Conservation (phyloP, 495 filamentous ascomycete species). For the Neurospora sublineolata region DNA sequence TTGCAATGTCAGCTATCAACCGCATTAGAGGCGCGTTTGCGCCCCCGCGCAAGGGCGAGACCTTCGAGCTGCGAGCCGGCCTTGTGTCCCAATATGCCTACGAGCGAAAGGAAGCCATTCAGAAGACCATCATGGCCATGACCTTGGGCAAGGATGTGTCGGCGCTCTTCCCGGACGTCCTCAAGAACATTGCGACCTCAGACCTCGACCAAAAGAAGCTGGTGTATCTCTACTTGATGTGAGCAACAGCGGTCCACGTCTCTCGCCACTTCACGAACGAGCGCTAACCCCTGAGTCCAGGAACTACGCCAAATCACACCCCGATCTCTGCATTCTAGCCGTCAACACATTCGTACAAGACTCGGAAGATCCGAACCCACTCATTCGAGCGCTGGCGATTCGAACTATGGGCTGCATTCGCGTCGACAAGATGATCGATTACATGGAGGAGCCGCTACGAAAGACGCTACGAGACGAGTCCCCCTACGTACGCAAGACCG, state of each 20-base stretch:
- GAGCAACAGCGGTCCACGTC: conserved; percentile 18
- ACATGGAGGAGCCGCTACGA: conserved; percentile 96
- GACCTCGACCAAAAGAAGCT: conserved; percentile 99
- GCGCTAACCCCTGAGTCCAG: conserved; percentile 33
- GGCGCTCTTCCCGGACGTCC: conserved; percentile 89
- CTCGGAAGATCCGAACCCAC: conserved; percentile 94
- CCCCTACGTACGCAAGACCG: conserved; percentile 96
- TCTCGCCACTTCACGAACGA: not conserved
- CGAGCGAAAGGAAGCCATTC: conserved; percentile 96
- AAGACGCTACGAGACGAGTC: conserved; percentile 97
- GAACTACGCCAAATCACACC: conserved; percentile 99
- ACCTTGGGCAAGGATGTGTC: conserved; percentile 98
- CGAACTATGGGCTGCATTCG: conserved; percentile 99
- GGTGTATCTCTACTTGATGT: conserved; percentile 98
- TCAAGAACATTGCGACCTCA: conserved; percentile 94
- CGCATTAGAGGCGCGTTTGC: conserved; percentile 90
- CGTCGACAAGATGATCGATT: conserved; percentile 99
- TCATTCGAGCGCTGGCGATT: conserved; percentile 89
- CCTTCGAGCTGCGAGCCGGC: conserved; percentile 92
- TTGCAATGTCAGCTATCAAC: conserved; percentile 72
- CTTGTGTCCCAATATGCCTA: conserved; percentile 99
- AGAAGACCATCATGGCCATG: conserved; percentile 99
- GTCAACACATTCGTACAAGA: conserved; percentile 99
- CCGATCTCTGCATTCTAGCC: conserved; percentile 95
- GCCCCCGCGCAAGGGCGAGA: conserved; percentile 88